Percentiles rank a stretch among this genome's conserved stretches.
phyloP scores from a whole-genome alignment of 148 eudicot species.

The Spergularia marina region DNA sequence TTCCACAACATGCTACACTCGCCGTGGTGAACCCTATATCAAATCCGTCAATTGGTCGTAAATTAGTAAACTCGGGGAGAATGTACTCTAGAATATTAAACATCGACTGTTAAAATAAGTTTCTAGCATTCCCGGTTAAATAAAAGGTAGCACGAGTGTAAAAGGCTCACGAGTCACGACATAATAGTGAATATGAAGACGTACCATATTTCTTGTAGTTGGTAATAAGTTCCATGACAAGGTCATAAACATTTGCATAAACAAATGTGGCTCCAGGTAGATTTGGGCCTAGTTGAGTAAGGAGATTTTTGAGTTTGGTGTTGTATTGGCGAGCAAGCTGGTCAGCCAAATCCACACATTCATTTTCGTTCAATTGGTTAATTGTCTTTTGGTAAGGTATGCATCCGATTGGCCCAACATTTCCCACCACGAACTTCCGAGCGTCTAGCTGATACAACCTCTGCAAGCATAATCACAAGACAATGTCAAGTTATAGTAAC shows the following conservation, averaged over 20 bases:
- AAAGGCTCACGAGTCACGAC: too few species aligned
- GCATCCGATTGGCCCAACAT: conserved; percentile 94
- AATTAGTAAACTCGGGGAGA: too few species aligned
- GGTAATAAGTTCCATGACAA: conserved; percentile 79
- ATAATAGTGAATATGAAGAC: neutral
- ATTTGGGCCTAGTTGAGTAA: conserved; percentile 48
- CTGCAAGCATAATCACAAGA: conserved; percentile 31
- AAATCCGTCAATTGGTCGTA: neutral
- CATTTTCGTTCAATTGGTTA: conserved; percentile 55
- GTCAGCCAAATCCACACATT: conserved; percentile 81
- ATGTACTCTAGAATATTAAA: neutral
- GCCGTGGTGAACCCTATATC: conserved; percentile 73
- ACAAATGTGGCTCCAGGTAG: conserved; percentile 77
- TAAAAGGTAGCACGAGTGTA: too few species aligned
- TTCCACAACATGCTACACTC: conserved; percentile 87
- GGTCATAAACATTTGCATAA: conserved; percentile 77
- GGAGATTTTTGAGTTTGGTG: conserved; percentile 58
- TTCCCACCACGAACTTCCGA: conserved; percentile 78
- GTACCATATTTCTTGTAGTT: conserved; percentile 77
- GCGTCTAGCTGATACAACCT: conserved; percentile 80
- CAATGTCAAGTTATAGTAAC: neutral
- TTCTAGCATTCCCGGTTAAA: too few species aligned
- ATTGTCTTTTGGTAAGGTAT: conserved; percentile 93
- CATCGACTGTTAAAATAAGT: neutral
- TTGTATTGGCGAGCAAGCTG: conserved; percentile 82